These are phyloP conservation scores for Hibiscus mutabilis DNA, from an alignment of 345 rosid genomes.

Conservation along the genomic window DNA sequence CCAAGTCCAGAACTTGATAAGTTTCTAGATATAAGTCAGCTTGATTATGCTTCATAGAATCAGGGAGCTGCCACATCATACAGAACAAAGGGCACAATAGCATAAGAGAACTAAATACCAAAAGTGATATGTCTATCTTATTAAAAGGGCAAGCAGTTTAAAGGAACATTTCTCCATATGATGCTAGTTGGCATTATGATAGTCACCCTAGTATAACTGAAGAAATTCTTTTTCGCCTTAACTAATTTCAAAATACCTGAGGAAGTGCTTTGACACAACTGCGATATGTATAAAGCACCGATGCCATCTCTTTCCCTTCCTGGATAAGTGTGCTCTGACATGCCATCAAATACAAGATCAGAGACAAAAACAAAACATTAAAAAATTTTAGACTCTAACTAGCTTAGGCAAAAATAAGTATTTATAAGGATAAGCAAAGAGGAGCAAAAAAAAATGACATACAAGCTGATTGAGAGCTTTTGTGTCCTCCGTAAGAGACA, in stretches of 20 bases:
- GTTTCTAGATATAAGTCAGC: slow-evolving; percentile 93
- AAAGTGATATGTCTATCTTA: background rate
- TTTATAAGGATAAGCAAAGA: background rate
- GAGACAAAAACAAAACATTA: background rate
- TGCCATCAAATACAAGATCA: slow-evolving; percentile 12
- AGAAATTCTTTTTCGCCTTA: background rate
- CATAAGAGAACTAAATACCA: background rate
- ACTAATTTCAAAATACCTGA: slow-evolving; percentile 46
- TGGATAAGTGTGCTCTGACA: slow-evolving; percentile 80
- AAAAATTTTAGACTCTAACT: background rate
- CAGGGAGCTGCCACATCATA: slow-evolving; percentile 68
- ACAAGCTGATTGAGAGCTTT: slow-evolving; percentile 98
- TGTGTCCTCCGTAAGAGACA: slow-evolving; percentile 95
- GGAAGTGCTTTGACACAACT: slow-evolving; percentile 99
- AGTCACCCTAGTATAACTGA: background rate
- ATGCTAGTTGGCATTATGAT: background rate
- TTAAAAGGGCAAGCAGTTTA: background rate
- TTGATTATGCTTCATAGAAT: slow-evolving; percentile 98
- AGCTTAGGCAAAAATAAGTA: background rate
- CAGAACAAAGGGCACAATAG: background rate
- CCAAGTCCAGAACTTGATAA: slow-evolving; percentile 98
- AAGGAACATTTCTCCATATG: background rate
- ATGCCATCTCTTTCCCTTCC: slow-evolving; percentile 97
- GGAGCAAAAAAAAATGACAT: slow-evolving; percentile 10
- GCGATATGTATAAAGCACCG: slow-evolving; percentile 93